Evolutionary conservation across 768 basidiomycete species (phyloP).

Genomic region (Suillus plorans): DNA sequence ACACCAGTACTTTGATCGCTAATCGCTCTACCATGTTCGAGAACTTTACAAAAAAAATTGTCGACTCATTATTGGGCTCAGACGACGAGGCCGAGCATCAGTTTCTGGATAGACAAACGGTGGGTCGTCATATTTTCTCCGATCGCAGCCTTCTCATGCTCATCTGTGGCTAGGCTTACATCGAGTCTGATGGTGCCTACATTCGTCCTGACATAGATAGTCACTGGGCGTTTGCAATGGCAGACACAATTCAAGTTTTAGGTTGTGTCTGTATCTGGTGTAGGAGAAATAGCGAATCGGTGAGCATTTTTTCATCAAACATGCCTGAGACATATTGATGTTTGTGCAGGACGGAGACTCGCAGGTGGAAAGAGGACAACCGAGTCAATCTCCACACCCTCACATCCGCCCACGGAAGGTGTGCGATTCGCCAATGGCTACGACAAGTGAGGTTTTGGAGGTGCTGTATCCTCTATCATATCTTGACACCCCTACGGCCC

Average conservation of each 20-base stretch:
- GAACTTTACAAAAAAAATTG: slow-evolving; percentile 14
- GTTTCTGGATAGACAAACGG: not conserved
- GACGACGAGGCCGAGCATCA: not conserved
- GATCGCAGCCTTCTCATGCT: not conserved
- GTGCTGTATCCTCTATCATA: slow-evolving; percentile 27
- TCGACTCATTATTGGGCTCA: not conserved
- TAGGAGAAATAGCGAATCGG: not conserved
- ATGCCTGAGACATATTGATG: slow-evolving; percentile 4
- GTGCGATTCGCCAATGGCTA: slow-evolving; percentile 13
- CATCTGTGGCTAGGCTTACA: not conserved
- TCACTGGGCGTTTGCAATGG: slow-evolving; percentile 11
- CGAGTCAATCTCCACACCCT: not conserved
- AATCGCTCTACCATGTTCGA: slow-evolving; percentile 10
- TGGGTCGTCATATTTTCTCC: not conserved
- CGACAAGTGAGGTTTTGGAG: slow-evolving; percentile 22
- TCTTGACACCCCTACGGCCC: slow-evolving; percentile 7
- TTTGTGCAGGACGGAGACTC: slow-evolving; percentile 8
- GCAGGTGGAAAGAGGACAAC: not conserved
- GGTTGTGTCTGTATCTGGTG: slow-evolving; percentile 13
- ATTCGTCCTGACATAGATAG: slow-evolving; percentile 1
- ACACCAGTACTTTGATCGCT: not conserved
- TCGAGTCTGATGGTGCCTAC: not conserved
- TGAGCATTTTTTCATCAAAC: slow-evolving; percentile 4
- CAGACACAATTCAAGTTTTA: slow-evolving; percentile 10
- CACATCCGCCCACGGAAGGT: not conserved